A percentile compares a stretch with the other conserved stretches of the same genome.
phyloP scores from a whole-genome alignment of 2,329 filamentous ascomycete species.

The Myriosclerotinia curreyana region DNA sequence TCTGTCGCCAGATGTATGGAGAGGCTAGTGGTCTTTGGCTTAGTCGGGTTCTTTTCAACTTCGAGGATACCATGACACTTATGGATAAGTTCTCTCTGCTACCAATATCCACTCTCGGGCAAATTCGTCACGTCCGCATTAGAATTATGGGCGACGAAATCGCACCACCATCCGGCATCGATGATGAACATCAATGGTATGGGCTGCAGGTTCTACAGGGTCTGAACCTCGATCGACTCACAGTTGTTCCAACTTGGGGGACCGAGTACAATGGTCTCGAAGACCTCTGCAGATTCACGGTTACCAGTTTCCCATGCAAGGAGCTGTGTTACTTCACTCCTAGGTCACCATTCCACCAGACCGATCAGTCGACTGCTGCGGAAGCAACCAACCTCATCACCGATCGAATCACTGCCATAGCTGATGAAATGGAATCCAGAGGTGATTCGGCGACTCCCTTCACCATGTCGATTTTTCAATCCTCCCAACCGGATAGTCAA shows the following conservation, averaged over 20 bases:
- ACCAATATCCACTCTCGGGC: neutral
- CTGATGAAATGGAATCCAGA: neutral
- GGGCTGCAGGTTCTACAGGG: neutral
- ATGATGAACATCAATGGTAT: neutral
- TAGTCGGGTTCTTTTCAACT: neutral
- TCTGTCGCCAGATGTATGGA: neutral
- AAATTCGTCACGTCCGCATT: slow-evolving; percentile 1
- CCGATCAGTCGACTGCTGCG: too few relatives aligned
- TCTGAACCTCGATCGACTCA: neutral
- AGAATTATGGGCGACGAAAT: neutral
- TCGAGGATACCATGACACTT: neutral
- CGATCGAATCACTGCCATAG: too few relatives aligned
- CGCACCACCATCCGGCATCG: neutral
- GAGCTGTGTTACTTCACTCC: neutral
- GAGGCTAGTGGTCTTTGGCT: slow-evolving; percentile 1
- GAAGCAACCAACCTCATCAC: too few relatives aligned
- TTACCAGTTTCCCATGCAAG: neutral
- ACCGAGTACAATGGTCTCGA: too few relatives aligned
- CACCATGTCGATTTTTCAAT: neutral
- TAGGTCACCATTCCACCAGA: neutral
- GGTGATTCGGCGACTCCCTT: neutral
- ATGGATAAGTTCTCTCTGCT: neutral
- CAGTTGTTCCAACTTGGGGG: neutral
- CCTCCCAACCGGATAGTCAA: neutral
- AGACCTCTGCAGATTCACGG: neutral